phyloP scores from a whole-genome alignment of 371 early-diverging fungal species.

The Entomophthora muscae region DNA sequence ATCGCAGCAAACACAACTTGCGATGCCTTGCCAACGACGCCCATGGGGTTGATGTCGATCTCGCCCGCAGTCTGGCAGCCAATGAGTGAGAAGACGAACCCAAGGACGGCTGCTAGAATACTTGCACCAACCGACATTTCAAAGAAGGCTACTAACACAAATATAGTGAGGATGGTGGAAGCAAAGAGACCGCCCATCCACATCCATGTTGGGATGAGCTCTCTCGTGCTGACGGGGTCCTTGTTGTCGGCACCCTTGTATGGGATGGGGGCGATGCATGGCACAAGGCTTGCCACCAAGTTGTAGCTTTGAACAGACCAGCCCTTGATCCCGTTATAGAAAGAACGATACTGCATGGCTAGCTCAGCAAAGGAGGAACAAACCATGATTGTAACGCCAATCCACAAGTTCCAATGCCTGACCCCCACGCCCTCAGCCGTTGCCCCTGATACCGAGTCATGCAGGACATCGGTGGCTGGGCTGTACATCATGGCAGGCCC shows the following conservation, averaged over 20 bases:
- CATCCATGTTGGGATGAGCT: constrained; percentile 36
- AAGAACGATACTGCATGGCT: constrained; percentile 26
- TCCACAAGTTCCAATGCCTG: constrained; percentile 42
- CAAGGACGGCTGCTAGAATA: constrained; percentile 37
- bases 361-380: constrained; percentile 43
- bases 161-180: constrained; percentile 35
- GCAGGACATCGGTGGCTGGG: constrained; percentile 9
- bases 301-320: constrained; percentile 16
- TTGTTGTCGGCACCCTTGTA: no score
- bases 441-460: constrained; percentile 24
- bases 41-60: constrained; percentile 48
- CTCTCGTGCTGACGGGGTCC: constrained; percentile 19
- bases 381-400: constrained; percentile 54
- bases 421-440: constrained; percentile 17
- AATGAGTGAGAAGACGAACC: constrained; percentile 46
- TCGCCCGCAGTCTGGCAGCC: constrained; percentile 47
- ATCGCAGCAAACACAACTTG: constrained; percentile 39
- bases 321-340: constrained; percentile 32
- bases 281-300: no score
- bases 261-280: no score
- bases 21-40: constrained; percentile 40
- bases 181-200: constrained; percentile 34
- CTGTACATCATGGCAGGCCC: constrained; percentile 21
- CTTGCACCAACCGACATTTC: constrained; percentile 30
- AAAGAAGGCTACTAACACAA: constrained; percentile 33